Percentiles rank a stretch among this genome's conserved stretches.
phyloP scores from a whole-genome alignment of 176 grass and related monocot genomes.

The Juncus effusus region DNA sequence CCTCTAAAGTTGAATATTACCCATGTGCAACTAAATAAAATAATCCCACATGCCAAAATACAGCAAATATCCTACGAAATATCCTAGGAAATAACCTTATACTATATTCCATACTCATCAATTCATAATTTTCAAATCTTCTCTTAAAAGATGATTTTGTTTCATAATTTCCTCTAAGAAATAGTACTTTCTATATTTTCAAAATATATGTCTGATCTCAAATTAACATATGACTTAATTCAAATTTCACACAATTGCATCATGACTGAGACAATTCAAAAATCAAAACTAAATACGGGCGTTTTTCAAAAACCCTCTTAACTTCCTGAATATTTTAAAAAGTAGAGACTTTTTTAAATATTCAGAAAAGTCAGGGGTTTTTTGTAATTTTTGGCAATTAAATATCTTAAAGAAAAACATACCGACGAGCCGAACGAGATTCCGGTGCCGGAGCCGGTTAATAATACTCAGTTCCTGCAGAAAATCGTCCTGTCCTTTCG shows the following conservation, averaged over 20 bases:
- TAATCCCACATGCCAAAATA: too few relatives aligned
- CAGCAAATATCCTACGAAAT: too few relatives aligned
- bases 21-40: too few relatives aligned
- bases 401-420: conserved; percentile 6
- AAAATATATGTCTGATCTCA: too few relatives aligned
- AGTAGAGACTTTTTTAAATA: neutral
- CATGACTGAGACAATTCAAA: too few relatives aligned
- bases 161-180: neutral
- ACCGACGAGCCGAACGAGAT: conserved; percentile 84
- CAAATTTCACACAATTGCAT: too few relatives aligned
- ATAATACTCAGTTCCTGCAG: conserved; percentile 86
- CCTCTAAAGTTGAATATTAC: too few relatives aligned
- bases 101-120: neutral
- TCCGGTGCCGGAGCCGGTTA: conserved; percentile 73
- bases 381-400: neutral
- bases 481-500: conserved; percentile 89
- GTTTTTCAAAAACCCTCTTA: too few relatives aligned
- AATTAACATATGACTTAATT: too few relatives aligned
- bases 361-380: neutral
- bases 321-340: neutral
- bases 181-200: too few relatives aligned
- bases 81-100: neutral
- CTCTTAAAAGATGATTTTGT: neutral
- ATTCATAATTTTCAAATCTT: neutral
- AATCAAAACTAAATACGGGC: too few relatives aligned